phyloP scores from a whole-genome alignment of 2,329 filamentous ascomycete genomes.

The Fusarium humuli region DNA sequence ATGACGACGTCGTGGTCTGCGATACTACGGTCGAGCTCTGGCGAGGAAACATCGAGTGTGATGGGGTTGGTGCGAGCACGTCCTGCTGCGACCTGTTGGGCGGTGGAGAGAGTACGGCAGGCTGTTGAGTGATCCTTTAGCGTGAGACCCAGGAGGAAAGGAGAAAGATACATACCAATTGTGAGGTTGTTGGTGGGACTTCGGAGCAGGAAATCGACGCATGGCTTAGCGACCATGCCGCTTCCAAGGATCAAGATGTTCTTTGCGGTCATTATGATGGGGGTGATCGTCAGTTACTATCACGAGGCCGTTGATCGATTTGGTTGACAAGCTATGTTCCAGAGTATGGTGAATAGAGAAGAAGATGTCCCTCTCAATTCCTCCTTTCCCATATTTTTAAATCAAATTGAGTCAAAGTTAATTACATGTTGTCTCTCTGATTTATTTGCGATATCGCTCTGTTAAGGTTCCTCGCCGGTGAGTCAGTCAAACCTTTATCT shows the following conservation, averaged over 20 bases:
- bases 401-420: neutral
- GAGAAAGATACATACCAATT: neutral
- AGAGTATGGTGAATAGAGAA: neutral
- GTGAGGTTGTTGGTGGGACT: neutral
- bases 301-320: neutral
- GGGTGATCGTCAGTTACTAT: neutral
- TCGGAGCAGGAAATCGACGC: neutral
- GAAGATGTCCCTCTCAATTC: neutral
- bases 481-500: neutral
- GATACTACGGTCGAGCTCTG: neutral
- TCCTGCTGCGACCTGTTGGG: neutral
- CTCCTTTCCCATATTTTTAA: neutral
- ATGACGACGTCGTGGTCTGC: neutral
- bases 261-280: neutral
- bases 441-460: neutral
- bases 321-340: neutral
- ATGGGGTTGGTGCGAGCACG: accelerated
- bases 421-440: neutral
- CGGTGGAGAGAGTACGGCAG: neutral
- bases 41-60: neutral
- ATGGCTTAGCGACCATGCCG: neutral
- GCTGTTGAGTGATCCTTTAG: neutral
- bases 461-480: neutral
- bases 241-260: neutral
- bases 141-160: neutral